Percentiles rank a stretch among this genome's conserved stretches.
Evolutionary conservation across 192 early-diverging fungal genomes (phyloP).

Genomic region (Coemansia erecta): DNA sequence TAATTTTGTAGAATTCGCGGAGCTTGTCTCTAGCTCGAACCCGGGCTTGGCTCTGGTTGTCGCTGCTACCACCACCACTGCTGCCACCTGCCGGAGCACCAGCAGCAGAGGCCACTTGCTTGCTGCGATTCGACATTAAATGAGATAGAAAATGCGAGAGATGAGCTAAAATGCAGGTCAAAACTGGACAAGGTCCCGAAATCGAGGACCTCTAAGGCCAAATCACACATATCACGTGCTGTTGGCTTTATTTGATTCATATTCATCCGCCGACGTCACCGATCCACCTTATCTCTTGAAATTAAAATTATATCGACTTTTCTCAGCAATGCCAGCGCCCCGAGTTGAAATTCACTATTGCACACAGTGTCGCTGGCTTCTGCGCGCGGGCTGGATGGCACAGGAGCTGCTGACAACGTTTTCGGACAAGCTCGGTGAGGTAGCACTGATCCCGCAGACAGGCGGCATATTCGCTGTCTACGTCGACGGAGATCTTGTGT

Average conservation of each 20-base stretch:
- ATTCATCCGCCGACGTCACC: too few species aligned
- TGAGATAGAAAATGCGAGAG: too few species aligned
- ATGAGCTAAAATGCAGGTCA: too few species aligned
- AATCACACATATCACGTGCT: too few species aligned
- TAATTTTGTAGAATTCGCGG: slow-evolving; percentile 58
- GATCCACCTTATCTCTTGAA: background rate
- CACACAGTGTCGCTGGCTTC: slow-evolving; percentile 58
- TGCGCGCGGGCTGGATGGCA: slow-evolving; percentile 66
- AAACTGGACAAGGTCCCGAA: too few species aligned
- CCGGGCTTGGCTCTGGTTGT: slow-evolving; percentile 4
- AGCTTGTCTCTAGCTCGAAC: slow-evolving; percentile 33
- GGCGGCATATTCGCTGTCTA: slow-evolving; percentile 38
- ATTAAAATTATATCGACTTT: background rate
- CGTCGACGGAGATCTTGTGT: slow-evolving; percentile 44
- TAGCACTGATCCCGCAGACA: slow-evolving; percentile 63
- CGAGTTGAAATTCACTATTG: slow-evolving; percentile 57
- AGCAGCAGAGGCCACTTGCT: too few species aligned
- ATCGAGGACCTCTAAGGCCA: too few species aligned
- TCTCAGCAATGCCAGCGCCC: slow-evolving; percentile 16
- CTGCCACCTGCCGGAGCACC: too few species aligned
- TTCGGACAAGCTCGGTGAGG: slow-evolving; percentile 60
- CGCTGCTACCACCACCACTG: background rate
- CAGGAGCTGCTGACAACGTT: slow-evolving; percentile 72
- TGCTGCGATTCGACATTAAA: too few species aligned
- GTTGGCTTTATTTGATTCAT: too few species aligned